phyloP scores from a whole-genome alignment of 2,329 filamentous ascomycete species.

The Aspergillus ochraceus region DNA sequence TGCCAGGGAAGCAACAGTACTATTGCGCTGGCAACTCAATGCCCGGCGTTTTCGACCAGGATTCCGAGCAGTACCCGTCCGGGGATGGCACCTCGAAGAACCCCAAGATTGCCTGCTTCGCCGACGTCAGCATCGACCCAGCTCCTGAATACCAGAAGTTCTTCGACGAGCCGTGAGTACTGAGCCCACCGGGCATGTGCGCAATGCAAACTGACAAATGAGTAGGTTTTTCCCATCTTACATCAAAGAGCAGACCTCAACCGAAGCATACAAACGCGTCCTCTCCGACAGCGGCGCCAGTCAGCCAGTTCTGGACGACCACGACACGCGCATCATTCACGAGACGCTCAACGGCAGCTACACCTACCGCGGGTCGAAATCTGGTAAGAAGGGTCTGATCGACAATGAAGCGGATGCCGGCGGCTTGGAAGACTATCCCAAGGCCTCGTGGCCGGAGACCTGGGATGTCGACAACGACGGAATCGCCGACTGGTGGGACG shows the following conservation, averaged over 20 bases:
- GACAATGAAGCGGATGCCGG: constrained; percentile 11
- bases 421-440: constrained; percentile 9
- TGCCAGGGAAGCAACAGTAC: constrained; percentile 11
- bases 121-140: constrained; percentile 10
- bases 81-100: constrained; percentile 6
- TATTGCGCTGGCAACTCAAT: constrained; percentile 12
- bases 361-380: constrained; percentile 7
- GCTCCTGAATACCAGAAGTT: constrained; percentile 10
- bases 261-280: constrained; percentile 12
- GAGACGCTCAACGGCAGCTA: constrained; percentile 8
- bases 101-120: constrained; percentile 11
- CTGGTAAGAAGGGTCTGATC: constrained; percentile 8
- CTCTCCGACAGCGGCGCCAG: constrained; percentile 8
- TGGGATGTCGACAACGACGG: constrained; percentile 11
- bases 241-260: constrained; percentile 10
- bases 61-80: constrained; percentile 6
- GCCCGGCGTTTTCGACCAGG: constrained; percentile 8
- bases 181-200: not conserved
- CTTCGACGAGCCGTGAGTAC: constrained; percentile 7
- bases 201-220: not conserved
- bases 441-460: not conserved
- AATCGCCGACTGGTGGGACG: constrained; percentile 15
- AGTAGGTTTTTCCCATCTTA: constrained; percentile 10
- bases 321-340: constrained; percentile 10
- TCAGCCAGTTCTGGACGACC: constrained; percentile 6